Conservation (phyloP, 768 basidiomycete species). For the Stropharia rugosoannulata region DNA sequence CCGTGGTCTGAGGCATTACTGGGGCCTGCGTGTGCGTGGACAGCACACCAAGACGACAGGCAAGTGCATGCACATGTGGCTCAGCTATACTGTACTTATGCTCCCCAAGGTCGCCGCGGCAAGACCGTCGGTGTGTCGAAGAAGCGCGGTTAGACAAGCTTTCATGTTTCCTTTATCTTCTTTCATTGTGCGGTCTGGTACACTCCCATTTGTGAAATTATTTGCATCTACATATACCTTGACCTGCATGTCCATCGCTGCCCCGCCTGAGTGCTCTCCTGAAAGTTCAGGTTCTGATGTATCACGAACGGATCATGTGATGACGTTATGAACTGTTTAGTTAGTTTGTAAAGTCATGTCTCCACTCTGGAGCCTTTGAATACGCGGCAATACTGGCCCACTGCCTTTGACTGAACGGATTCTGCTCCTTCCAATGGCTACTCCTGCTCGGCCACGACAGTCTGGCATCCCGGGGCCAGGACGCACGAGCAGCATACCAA, state of each 20-base stretch:
- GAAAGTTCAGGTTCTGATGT: too few species aligned
- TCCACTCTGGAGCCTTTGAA: not conserved
- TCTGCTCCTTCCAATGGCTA: constrained; percentile 25
- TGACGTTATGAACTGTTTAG: not conserved
- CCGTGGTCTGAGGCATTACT: constrained; percentile 89
- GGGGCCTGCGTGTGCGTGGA: constrained; percentile 94
- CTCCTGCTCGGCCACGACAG: constrained; percentile 40
- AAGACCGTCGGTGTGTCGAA: constrained; percentile 97
- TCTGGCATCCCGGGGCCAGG: constrained; percentile 42
- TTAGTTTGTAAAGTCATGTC: not conserved
- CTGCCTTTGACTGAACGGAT: not conserved
- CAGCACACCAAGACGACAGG: constrained; percentile 99
- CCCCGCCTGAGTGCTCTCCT: not conserved
- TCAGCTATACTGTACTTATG: not conserved
- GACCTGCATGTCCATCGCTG: not conserved
- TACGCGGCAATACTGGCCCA: not conserved
- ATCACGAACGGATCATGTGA: not conserved
- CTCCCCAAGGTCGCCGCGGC: constrained; percentile 75
- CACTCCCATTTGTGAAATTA: not conserved
- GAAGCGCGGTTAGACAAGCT: constrained; percentile 59
- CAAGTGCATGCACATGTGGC: constrained; percentile 29
- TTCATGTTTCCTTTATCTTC: constrained; percentile 7
- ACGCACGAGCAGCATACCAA: constrained; percentile 54
- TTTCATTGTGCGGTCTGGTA: not conserved
- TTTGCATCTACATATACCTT: not conserved